Conservation (phyloP, 345 rosid species). For the Gossypium stocksii region DNA sequence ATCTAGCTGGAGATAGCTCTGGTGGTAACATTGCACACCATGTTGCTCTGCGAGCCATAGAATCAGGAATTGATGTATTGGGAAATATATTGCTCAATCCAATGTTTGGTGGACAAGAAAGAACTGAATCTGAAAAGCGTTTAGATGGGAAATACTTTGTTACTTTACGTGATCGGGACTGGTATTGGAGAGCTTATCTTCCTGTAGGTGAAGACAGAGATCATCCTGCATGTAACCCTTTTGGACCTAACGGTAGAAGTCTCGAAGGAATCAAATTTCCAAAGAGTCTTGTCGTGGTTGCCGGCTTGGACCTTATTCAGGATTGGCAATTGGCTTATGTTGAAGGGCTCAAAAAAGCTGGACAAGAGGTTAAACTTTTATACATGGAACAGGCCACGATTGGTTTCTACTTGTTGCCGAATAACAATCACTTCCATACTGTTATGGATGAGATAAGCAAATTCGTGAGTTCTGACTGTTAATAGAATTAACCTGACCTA, state of each 20-base stretch:
- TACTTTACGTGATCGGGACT: slow-evolving; percentile 61
- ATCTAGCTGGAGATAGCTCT: slow-evolving; percentile 85
- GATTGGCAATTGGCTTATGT: slow-evolving; percentile 82
- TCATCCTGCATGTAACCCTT: slow-evolving; percentile 84
- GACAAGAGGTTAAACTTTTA: slow-evolving; percentile 61
- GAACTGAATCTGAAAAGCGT: slow-evolving; percentile 73
- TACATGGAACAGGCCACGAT: slow-evolving; percentile 70
- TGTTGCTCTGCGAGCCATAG: slow-evolving; percentile 65
- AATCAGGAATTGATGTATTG: slow-evolving; percentile 52
- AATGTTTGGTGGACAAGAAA: slow-evolving; percentile 80
- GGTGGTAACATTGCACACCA: slow-evolving; percentile 87
- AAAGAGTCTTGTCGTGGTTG: slow-evolving; percentile 75
- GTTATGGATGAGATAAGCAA: slow-evolving; percentile 76
- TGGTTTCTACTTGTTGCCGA: slow-evolving; percentile 85
- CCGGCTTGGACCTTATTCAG: slow-evolving; percentile 76
- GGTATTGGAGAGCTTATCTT: slow-evolving; percentile 91
- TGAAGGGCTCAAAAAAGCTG: slow-evolving; percentile 66
- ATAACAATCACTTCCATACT: slow-evolving; percentile 63
- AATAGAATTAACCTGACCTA: slow-evolving; percentile 30
- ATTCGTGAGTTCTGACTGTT: slow-evolving; percentile 49
- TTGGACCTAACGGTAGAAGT: slow-evolving; percentile 54
- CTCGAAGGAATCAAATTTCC: slow-evolving; percentile 62
- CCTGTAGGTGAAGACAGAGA: slow-evolving; percentile 81
- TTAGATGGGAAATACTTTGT: slow-evolving; percentile 87
- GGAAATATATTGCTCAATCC: slow-evolving; percentile 82